Evolutionary conservation across 75 land plant genomes (phyloP).

Genomic region (Isoetes taiwanensis): DNA sequence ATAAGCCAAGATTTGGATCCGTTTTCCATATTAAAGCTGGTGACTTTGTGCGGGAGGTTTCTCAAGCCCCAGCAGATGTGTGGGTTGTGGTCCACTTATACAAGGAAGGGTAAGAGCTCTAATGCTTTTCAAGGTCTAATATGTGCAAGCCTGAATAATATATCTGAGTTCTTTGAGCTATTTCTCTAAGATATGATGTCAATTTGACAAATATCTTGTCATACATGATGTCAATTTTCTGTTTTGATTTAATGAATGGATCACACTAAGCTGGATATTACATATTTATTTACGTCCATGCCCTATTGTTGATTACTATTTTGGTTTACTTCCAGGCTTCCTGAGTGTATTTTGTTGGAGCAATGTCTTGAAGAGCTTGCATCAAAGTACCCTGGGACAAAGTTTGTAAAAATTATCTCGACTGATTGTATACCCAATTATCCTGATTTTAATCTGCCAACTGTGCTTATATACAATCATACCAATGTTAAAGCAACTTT

Average conservation of each 20-base stretch:
- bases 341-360: conserved; percentile 58
- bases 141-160: no score
- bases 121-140: no score
- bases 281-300: no score
- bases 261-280: no score
- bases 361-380: conserved; percentile 78
- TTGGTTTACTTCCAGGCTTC: conserved; percentile 29
- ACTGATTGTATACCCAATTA: conserved; percentile 94
- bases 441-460: conserved; percentile 85
- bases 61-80: conserved; percentile 80
- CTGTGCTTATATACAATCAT: conserved; percentile 68
- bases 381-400: conserved; percentile 63
- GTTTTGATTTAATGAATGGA: no score
- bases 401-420: conserved; percentile 93
- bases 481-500: conserved; percentile 72
- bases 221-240: no score
- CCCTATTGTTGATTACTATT: neutral
- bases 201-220: no score
- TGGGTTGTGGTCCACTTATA: conserved; percentile 90
- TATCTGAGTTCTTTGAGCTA: no score
- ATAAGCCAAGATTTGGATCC: conserved; percentile 59
- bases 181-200: no score
- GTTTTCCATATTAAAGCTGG: conserved; percentile 63
- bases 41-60: conserved; percentile 85
- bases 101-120: conserved; percentile 99